Percentiles rank a stretch among this genome's conserved stretches.
phyloP scores from a whole-genome alignment of 352 stramenopile genomes.

The Phytophthora europaea region DNA sequence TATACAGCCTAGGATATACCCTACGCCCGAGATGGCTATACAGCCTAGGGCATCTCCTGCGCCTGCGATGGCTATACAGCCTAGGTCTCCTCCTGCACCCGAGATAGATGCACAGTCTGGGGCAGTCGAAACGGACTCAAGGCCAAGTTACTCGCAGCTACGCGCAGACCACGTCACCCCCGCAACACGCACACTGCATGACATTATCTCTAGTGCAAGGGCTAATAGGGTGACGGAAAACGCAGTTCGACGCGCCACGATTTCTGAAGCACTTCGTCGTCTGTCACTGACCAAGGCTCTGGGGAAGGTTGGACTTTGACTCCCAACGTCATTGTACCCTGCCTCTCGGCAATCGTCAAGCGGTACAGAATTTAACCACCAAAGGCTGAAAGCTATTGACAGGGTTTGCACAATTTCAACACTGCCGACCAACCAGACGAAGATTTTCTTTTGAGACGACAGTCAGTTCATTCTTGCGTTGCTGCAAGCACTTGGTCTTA shows the following conservation, averaged over 20 bases:
- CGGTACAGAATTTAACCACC: too few species aligned
- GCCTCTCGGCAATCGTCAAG: too few species aligned
- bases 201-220: slow-evolving; percentile 13
- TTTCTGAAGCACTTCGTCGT: slow-evolving; percentile 1
- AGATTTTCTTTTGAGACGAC: slow-evolving; percentile 25
- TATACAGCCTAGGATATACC: not conserved
- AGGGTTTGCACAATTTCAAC: slow-evolving; percentile 29
- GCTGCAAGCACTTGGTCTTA: slow-evolving; percentile 26
- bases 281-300: not conserved
- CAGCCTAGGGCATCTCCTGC: slow-evolving; percentile 2
- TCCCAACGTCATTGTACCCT: not conserved
- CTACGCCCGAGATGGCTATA: slow-evolving; percentile 1
- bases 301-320: slow-evolving; percentile 7
- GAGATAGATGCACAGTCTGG: slow-evolving; percentile 1
- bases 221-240: slow-evolving; percentile 13
- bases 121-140: slow-evolving; percentile 7
- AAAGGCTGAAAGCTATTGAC: slow-evolving; percentile 29
- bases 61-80: slow-evolving; percentile 7
- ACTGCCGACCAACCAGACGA: slow-evolving; percentile 25
- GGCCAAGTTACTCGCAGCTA: not conserved
- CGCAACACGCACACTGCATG: not conserved
- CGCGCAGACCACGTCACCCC: not conserved
- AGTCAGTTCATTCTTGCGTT: slow-evolving; percentile 41
- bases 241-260: slow-evolving; percentile 8
- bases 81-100: not conserved